Base-by-base conservation (phyloP, 169 alveolate genomes). In the Plasmodium falciparum region DNA sequence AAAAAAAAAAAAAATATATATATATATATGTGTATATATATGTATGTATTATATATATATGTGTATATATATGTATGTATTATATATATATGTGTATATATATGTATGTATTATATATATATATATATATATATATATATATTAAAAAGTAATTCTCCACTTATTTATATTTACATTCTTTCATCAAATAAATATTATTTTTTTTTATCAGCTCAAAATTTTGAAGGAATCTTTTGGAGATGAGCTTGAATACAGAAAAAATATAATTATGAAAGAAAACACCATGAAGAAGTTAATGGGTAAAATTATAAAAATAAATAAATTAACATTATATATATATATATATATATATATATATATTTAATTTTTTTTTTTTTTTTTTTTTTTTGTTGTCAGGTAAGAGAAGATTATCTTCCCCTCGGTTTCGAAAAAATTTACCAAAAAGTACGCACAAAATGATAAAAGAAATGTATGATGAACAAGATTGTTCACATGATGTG, bases 391-490 rank as follows among this genome's bases (percentile, higher is more conserved):
- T 59, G 8, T 15, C 39, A 86, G 92, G 88, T 24, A 86, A 86
- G 73, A 86, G 75, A 86, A 72, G 92, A 49, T 56, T 86, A 15
- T 62, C 63, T 1, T 86, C 92, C 71, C 92, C 92, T 4, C 24
- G 92, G 52, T 72, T 71, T 74, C 62, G 92, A 17, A 73, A 61
- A 7, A 86, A 17, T 45, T 7, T 86, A 54, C 92, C 92, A 39
- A 70, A 86, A 33, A 86, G 71, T 29, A 61, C 88, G 5, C 74
- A 72, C 56, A 86, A 86, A 86, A 86, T 86, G 92, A 86, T 86
- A 6, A 86, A 49, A 2, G 92, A 86, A 86, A 86, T 86, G 92
- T 86, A 86, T 72, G 66, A 17, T n/a, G 86, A 83, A 29, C 69
- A 69, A 43, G 59, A 47, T 39, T 69, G 47, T 50, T 17, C 33